A percentile compares a stretch with the other conserved stretches of the same genome.
Conservation (phyloP, 352 stramenopile genomes). For the Pythium myriotylum region DNA sequence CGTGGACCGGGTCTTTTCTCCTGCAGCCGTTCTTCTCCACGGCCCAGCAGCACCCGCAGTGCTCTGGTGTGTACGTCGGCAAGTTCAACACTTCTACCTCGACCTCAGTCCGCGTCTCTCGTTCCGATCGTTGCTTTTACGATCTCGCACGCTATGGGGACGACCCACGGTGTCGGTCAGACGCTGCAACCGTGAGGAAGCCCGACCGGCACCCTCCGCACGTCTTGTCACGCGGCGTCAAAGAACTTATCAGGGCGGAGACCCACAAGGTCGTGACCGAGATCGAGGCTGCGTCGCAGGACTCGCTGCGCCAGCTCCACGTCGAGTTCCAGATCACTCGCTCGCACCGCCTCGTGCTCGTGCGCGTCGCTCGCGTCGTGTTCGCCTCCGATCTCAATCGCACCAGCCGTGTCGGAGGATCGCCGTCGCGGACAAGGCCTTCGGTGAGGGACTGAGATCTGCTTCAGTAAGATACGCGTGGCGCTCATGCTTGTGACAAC, state of each 20-base stretch:
- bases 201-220: neutral
- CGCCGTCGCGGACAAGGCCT: conserved; percentile 13
- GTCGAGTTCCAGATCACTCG: conserved; percentile 64
- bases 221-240: conserved; percentile 15
- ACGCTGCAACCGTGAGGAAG: neutral
- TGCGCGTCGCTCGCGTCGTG: conserved; percentile 57
- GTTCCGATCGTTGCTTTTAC: conserved; percentile 32
- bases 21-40: conserved; percentile 47
- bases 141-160: conserved; percentile 24
- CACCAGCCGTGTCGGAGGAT: neutral
- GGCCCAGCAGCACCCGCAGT: conserved; percentile 34
- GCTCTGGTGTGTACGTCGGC: conserved; percentile 48
- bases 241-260: conserved; percentile 59
- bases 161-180: neutral
- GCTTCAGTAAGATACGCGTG: neutral
- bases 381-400: conserved; percentile 54
- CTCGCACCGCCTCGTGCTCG: conserved; percentile 52
- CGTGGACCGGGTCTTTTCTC: conserved; percentile 49
- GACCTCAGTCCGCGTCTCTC: conserved; percentile 46
- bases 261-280: conserved; percentile 47
- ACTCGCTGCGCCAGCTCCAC: conserved; percentile 49
- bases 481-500: neutral
- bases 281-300: conserved; percentile 43
- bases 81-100: conserved; percentile 54
- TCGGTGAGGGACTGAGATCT: conserved; percentile 8